Evolutionary conservation across 2,329 filamentous ascomycete species (phyloP).

Genomic region (Rasamsonia emersonii): DNA sequence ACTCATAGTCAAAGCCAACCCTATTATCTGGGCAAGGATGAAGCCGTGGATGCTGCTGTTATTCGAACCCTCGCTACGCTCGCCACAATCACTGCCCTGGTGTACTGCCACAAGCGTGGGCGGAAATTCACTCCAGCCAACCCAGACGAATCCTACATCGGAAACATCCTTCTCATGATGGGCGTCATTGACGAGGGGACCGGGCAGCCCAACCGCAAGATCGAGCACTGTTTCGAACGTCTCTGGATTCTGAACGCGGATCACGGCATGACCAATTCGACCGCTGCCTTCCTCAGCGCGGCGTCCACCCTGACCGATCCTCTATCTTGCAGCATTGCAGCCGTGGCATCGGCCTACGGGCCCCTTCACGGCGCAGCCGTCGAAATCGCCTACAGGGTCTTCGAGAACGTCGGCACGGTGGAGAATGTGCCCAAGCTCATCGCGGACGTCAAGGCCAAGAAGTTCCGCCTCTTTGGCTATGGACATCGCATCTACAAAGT

Average conservation of each 20-base stretch:
- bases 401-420: constrained; percentile 43
- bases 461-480: constrained; percentile 44
- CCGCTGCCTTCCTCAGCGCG: constrained; percentile 46
- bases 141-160: constrained; percentile 41
- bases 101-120: constrained; percentile 47
- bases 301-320: constrained; percentile 47
- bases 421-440: constrained; percentile 46
- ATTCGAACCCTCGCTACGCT: constrained; percentile 36
- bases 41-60: constrained; percentile 44
- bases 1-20: neutral
- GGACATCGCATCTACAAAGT: constrained; percentile 3
- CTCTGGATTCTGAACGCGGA: constrained; percentile 49
- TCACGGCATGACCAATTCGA: constrained; percentile 51
- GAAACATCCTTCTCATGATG: constrained; percentile 47
- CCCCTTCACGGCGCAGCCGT: constrained; percentile 49
- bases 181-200: constrained; percentile 41
- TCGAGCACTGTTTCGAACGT: constrained; percentile 41
- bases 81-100: constrained; percentile 43
- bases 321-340: constrained; percentile 40
- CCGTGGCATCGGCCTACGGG: constrained; percentile 44
- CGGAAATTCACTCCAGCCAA: constrained; percentile 44
- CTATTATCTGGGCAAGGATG: constrained; percentile 30
- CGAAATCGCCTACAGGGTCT: constrained; percentile 47
- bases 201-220: constrained; percentile 39
- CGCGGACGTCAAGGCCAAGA: constrained; percentile 41